Conservation (phyloP, 768 basidiomycete genomes). For the Lactarius akahatsu region DNA sequence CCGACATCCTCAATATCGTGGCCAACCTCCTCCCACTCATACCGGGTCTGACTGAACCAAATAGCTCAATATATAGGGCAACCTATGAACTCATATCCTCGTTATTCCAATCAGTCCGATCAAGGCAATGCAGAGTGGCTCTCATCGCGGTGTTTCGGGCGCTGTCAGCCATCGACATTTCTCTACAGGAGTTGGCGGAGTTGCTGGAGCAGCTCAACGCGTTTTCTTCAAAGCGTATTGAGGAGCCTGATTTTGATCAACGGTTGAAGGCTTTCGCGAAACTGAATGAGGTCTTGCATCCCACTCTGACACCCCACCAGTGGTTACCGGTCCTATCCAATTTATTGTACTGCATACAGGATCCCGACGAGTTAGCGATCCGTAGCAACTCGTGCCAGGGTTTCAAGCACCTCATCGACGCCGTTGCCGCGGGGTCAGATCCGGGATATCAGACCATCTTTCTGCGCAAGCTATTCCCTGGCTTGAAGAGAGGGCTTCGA, state of each 20-base stretch:
- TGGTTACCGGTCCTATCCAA: conserved; percentile 88
- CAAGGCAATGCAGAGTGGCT: conserved; percentile 64
- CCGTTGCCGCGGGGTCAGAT: conserved; percentile 44
- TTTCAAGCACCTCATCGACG: conserved; percentile 75
- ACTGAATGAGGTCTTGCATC: conserved; percentile 67
- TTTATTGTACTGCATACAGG: conserved; percentile 82
- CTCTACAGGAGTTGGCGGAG: conserved; percentile 49
- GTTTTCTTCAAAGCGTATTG: conserved; percentile 75
- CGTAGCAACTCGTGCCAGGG: conserved; percentile 76
- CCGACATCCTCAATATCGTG: conserved; percentile 72
- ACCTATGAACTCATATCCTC: conserved; percentile 68
- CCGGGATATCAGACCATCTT: conserved; percentile 56
- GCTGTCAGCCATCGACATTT: conserved; percentile 47
- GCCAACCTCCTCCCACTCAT: conserved; percentile 65
- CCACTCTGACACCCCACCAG: conserved; percentile 44
- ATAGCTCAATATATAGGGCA: conserved; percentile 46
- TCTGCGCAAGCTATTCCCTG: conserved; percentile 66
- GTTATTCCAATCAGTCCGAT: conserved; percentile 75
- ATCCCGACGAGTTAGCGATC: conserved; percentile 83
- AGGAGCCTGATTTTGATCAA: conserved; percentile 91
- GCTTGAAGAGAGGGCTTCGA: conserved; percentile 73
- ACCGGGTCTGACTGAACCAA: conserved; percentile 52
- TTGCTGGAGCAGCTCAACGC: conserved; percentile 76
- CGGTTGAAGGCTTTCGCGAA: conserved; percentile 72
- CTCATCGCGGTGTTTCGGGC: conserved; percentile 65